A percentile compares a stretch with the other conserved stretches of the same genome.
Evolutionary conservation across 805 yeast species (phyloP).

Genomic region (Lipomyces anomalus): DNA sequence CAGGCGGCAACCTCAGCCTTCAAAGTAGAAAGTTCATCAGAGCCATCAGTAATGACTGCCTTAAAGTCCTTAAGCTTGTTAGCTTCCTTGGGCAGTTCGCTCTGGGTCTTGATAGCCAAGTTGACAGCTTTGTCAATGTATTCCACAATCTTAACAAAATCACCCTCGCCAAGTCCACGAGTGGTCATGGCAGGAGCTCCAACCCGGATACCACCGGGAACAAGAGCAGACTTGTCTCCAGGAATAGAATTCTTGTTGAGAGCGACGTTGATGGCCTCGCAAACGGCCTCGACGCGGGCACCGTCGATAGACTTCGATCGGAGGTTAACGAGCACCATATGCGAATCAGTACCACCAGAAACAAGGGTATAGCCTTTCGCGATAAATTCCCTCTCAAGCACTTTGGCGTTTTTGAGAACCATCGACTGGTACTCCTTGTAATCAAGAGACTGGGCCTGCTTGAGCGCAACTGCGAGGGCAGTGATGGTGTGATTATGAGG

Average conservation of each 20-base stretch:
- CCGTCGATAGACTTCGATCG: conserved; percentile 91
- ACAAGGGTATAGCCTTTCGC: conserved; percentile 73
- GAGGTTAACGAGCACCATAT: conserved; percentile 85
- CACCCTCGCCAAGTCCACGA: conserved; percentile 87
- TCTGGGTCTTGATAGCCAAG: conserved; percentile 66
- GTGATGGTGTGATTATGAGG: conserved; percentile 99
- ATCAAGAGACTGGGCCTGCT: conserved; percentile 88
- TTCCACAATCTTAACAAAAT: conserved; percentile 71
- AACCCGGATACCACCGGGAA: conserved; percentile 94
- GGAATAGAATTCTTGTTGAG: conserved; percentile 97
- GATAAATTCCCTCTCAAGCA: conserved; percentile 70
- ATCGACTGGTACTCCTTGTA: conserved; percentile 84
- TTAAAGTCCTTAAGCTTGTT: conserved; percentile 96
- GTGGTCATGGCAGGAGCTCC: conserved; percentile 99
- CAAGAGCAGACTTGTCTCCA: conserved; percentile 93
- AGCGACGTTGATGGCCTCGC: conserved; percentile 92
- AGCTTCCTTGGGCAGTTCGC: conserved; percentile 79
- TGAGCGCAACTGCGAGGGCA: conserved; percentile 93
- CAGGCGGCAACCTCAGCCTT: conserved; percentile 79
- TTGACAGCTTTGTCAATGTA: conserved; percentile 76
- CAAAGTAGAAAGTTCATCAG: conserved; percentile 58
- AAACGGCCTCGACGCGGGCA: conserved; percentile 92
- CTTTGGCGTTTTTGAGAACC: conserved; percentile 82
- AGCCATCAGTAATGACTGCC: conserved; percentile 65
- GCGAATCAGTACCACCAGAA: conserved; percentile 94